These are phyloP conservation scores for Stevia rebaudiana DNA, from an alignment of 140 eudicot genomes.

Conservation along the genomic window DNA sequence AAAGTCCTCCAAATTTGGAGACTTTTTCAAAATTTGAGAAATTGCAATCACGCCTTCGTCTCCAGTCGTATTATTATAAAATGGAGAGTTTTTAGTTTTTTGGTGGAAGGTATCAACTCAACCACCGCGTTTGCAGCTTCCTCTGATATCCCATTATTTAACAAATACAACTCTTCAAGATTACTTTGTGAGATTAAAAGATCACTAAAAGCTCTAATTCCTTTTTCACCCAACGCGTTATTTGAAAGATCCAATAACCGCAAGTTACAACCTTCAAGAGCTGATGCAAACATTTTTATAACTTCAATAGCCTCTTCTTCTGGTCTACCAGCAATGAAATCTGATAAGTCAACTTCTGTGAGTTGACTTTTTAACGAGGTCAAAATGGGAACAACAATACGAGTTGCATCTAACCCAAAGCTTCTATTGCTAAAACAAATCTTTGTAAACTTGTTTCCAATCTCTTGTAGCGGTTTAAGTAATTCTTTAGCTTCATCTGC, in stretches of 20 bases:
- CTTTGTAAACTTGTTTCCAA: constrained; percentile 49
- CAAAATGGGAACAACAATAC: constrained; percentile 58
- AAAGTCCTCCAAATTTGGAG: constrained; percentile 56
- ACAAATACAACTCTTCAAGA: constrained; percentile 70
- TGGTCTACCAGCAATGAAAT: constrained; percentile 71
- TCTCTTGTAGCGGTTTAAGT: constrained; percentile 45
- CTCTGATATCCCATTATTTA: constrained; percentile 76
- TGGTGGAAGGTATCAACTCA: constrained; percentile 66
- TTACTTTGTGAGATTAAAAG: constrained; percentile 54
- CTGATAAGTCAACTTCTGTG: constrained; percentile 64
- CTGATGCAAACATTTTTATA: constrained; percentile 56
- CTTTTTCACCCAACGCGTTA: constrained; percentile 82
- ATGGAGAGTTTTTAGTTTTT: constrained; percentile 56
- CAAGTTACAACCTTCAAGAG: constrained; percentile 53
- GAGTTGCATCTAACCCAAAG: constrained; percentile 60
- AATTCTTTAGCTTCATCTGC: constrained; percentile 49
- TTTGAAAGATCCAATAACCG: constrained; percentile 56
- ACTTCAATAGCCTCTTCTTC: constrained; percentile 82
- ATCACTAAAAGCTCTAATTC: constrained; percentile 64
- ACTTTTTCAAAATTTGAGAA: constrained; percentile 45
- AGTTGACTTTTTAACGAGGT: constrained; percentile 50
- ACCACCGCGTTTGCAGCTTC: constrained; percentile 80
- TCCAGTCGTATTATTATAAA: constrained; percentile 83
- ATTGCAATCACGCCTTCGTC: constrained; percentile 80
- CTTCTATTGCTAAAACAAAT: constrained; percentile 84